Evolutionary conservation across 2,329 filamentous ascomycete species (phyloP).

Genomic region (Colletotrichum tamarilloi): DNA sequence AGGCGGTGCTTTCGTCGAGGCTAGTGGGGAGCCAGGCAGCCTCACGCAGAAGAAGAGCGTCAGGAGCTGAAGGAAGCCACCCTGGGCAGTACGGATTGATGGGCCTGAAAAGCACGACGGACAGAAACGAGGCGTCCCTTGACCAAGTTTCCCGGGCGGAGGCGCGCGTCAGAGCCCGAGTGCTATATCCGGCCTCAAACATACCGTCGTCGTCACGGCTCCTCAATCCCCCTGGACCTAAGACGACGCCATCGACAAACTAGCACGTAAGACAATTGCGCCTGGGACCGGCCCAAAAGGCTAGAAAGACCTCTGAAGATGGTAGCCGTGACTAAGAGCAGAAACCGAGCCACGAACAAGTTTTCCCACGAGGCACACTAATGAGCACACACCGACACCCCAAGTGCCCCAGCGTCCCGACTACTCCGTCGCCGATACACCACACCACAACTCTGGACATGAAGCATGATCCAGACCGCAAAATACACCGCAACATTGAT

Average conservation of each 20-base stretch:
- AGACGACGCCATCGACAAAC: not conserved
- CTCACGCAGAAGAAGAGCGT: no score
- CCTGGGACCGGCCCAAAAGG: not conserved
- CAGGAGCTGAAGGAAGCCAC: not conserved
- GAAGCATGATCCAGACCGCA: not conserved
- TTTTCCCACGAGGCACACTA: not conserved
- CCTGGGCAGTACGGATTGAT: not conserved
- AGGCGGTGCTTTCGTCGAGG: not conserved
- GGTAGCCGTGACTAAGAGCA: not conserved
- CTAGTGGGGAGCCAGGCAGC: not conserved
- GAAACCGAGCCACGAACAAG: not conserved
- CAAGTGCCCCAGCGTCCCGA: not conserved
- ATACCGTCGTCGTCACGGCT: not conserved
- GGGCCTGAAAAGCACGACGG: not conserved
- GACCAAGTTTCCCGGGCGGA: not conserved
- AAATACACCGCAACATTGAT: not conserved
- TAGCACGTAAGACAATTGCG: not conserved
- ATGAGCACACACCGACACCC: not conserved
- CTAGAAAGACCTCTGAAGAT: not conserved
- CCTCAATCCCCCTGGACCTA: not conserved
- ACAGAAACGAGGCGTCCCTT: not conserved
- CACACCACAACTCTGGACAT: not conserved
- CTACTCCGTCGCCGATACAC: not conserved
- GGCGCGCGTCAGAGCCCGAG: not conserved
- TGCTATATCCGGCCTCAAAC: constrained; percentile 9